Percentiles rank a stretch among this genome's conserved stretches.
Evolutionary conservation across 2,329 filamentous ascomycete genomes (phyloP).

Genomic region (Cercospora janseana): DNA sequence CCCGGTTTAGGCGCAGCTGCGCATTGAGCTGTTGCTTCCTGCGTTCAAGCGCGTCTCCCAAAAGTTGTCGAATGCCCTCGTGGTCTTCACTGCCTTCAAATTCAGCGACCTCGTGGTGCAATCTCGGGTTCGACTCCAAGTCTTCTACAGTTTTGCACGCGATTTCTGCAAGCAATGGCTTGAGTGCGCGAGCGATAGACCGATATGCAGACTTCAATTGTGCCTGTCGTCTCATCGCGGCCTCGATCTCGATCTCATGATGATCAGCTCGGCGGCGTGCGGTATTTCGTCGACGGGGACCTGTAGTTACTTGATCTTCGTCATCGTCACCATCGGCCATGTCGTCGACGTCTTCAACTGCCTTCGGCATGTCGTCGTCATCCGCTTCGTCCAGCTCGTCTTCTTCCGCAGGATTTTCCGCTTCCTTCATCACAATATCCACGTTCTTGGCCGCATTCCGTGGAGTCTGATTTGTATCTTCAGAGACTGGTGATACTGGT

Average conservation of each 20-base stretch:
- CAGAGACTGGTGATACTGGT: conserved; percentile 26
- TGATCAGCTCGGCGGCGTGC: conserved; percentile 50
- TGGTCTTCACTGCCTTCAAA: conserved; percentile 49
- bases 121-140: conserved; percentile 55
- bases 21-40: conserved; percentile 42
- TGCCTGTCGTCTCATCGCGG: conserved; percentile 57
- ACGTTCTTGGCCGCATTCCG: conserved; percentile 17
- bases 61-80: conserved; percentile 39
- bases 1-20: conserved; percentile 39
- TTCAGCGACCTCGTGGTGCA: conserved; percentile 55
- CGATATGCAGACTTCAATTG: conserved; percentile 65
- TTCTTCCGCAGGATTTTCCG: conserved; percentile 14
- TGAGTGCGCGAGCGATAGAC: conserved; percentile 61
- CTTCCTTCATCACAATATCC: conserved; percentile 20
- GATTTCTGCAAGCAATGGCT: conserved; percentile 64
- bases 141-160: conserved; percentile 60
- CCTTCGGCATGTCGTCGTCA: conserved; percentile 20
- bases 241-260: conserved; percentile 47
- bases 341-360: conserved; percentile 28
- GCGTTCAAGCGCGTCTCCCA: conserved; percentile 49
- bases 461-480: conserved; percentile 20
- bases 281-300: conserved; percentile 24
- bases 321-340: conserved; percentile 31
- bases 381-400: conserved; percentile 23
- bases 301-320: conserved; percentile 23